Evolutionary conservation across 2,329 filamentous ascomycete genomes (phyloP).

Genomic region (Colletotrichum tofieldiae): DNA sequence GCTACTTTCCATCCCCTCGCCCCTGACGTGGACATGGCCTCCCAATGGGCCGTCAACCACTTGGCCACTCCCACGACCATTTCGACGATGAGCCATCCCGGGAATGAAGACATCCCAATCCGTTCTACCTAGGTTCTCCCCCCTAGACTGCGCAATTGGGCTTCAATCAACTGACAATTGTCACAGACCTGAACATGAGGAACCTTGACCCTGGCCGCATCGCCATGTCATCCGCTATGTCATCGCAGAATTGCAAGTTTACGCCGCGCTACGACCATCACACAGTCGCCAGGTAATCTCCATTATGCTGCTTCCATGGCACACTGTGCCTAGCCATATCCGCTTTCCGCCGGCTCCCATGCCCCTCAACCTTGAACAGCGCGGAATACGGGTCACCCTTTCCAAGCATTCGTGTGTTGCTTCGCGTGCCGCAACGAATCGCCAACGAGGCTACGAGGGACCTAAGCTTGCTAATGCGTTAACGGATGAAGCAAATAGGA

Average conservation of each 20-base stretch:
- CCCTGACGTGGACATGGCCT: conserved; percentile 28
- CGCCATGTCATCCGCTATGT: not conserved
- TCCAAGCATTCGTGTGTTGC: not conserved
- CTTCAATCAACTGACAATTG: conserved; percentile 19
- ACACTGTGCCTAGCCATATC: not conserved
- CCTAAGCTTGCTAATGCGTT: not conserved
- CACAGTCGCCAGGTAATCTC: too few relatives aligned
- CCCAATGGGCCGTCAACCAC: conserved; percentile 35
- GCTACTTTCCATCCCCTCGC: not conserved
- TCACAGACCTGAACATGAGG: not conserved
- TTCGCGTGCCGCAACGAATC: not conserved
- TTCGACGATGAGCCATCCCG: not conserved
- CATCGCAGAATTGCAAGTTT: not conserved
- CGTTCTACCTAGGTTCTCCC: not conserved
- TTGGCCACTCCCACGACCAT: conserved; percentile 12
- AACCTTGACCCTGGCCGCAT: conserved; percentile 18
- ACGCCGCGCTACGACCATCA: not conserved
- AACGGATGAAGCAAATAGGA: not conserved
- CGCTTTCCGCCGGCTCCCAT: not conserved
- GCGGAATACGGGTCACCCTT: not conserved
- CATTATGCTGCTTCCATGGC: not conserved
- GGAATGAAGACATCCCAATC: not conserved
- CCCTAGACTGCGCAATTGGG: conserved; percentile 17
- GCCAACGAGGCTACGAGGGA: not conserved
- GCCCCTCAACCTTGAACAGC: not conserved